Conservation (phyloP, 768 basidiomycete species). For the Peribolospora baueri region DNA sequence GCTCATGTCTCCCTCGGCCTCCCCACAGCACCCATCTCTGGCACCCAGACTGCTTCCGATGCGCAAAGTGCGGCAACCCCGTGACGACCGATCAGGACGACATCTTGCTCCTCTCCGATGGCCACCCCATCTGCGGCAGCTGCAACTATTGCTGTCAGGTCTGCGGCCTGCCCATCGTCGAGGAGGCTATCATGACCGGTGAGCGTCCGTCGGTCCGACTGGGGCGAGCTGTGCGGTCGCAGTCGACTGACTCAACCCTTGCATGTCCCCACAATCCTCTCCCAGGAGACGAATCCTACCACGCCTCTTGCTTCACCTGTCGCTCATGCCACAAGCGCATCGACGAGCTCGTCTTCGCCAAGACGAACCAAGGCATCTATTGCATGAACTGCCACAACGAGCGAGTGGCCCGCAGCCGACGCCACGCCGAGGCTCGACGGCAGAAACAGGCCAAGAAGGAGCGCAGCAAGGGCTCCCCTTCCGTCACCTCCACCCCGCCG, state of each 20-base stretch:
- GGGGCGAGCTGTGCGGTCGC: background rate
- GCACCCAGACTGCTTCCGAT: constrained; percentile 43
- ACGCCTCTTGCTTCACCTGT: constrained; percentile 97
- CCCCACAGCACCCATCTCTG: too few relatives aligned
- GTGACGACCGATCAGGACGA: constrained; percentile 80
- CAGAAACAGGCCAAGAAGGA: constrained; percentile 29
- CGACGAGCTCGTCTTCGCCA: constrained; percentile 94
- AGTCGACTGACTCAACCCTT: background rate
- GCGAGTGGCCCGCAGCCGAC: constrained; percentile 73
- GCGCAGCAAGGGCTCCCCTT: background rate
- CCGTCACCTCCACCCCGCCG: too few relatives aligned
- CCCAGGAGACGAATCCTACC: constrained; percentile 71
- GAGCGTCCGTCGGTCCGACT: background rate
- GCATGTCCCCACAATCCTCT: too few relatives aligned
- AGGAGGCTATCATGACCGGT: constrained; percentile 96
- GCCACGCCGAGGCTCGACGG: constrained; percentile 63
- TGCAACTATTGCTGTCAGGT: constrained; percentile 66
- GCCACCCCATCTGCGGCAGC: constrained; percentile 34
- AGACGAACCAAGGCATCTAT: constrained; percentile 93
- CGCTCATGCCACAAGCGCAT: constrained; percentile 81
- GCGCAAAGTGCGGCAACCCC: constrained; percentile 76
- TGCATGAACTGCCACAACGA: constrained; percentile 98
- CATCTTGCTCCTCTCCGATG: constrained; percentile 83
- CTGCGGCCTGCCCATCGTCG: constrained; percentile 77
- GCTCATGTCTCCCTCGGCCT: too few relatives aligned